These are phyloP conservation scores for Chaetomium cochliodes DNA, from an alignment of 495 filamentous ascomycete species.

Conservation along the genomic window DNA sequence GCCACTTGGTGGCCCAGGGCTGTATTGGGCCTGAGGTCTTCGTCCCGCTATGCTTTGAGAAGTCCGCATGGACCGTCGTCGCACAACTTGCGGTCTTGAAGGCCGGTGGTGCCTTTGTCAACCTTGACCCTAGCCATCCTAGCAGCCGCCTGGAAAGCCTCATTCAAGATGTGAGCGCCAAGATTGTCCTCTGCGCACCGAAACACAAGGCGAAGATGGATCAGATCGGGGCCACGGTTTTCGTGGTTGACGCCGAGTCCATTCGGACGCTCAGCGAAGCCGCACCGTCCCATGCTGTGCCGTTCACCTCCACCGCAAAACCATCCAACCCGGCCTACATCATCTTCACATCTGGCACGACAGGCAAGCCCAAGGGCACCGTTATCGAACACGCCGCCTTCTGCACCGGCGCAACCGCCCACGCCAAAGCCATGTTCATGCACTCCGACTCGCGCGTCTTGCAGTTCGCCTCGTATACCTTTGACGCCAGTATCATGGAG, in stretches of 20 bases:
- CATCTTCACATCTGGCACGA: slow-evolving; percentile 57
- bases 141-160: slow-evolving; percentile 44
- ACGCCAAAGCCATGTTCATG: slow-evolving; percentile 44
- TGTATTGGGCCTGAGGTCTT: slow-evolving; percentile 51
- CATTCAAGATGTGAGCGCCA: slow-evolving; percentile 26
- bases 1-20: slow-evolving; percentile 40
- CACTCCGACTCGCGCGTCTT: slow-evolving; percentile 46
- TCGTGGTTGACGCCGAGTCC: slow-evolving; percentile 15
- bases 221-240: slow-evolving; percentile 9
- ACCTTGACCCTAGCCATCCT: slow-evolving; percentile 58
- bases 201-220: slow-evolving; percentile 35
- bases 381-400: slow-evolving; percentile 47
- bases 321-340: slow-evolving; percentile 48
- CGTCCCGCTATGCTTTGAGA: slow-evolving; percentile 58
- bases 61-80: slow-evolving; percentile 56
- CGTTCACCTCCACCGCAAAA: slow-evolving; percentile 22
- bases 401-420: slow-evolving; percentile 38
- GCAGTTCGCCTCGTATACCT: slow-evolving; percentile 63
- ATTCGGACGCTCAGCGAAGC: background rate
- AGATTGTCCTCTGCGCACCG: slow-evolving; percentile 52
- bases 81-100: slow-evolving; percentile 56
- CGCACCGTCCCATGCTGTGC: background rate
- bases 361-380: slow-evolving; percentile 45
- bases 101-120: slow-evolving; percentile 59
- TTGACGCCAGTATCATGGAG: slow-evolving; percentile 59